Conservation (phyloP, 495 filamentous ascomycete species). For the Aspergillus carlsbadensis region DNA sequence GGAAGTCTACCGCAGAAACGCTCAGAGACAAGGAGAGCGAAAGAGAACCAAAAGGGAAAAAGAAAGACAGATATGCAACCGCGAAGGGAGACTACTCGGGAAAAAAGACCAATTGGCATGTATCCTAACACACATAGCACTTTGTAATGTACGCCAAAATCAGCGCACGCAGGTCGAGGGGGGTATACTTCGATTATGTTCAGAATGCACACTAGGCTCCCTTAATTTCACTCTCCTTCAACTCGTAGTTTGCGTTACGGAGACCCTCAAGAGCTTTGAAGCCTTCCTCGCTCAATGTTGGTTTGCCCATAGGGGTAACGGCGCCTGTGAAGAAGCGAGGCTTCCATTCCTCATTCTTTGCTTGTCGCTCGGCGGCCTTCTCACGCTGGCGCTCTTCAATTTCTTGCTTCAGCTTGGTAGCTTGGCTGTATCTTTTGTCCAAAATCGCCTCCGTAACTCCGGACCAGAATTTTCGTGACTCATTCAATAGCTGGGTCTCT, state of each 20-base stretch:
- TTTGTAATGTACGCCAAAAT: background rate
- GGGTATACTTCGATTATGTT: conserved; percentile 2
- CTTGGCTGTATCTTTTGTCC: conserved; percentile 76
- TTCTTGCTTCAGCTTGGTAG: conserved; percentile 84
- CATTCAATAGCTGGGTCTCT: conserved; percentile 78
- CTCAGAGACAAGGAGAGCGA: background rate
- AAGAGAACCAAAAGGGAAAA: background rate
- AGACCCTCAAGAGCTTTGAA: conserved; percentile 65
- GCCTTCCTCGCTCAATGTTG: conserved; percentile 77
- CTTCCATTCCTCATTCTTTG: conserved; percentile 65
- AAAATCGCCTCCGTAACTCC: conserved; percentile 85
- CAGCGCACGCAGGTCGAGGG: conserved; percentile 1
- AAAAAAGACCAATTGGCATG: conserved; percentile 3
- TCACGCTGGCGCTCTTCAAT: conserved; percentile 87
- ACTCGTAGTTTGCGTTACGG: conserved; percentile 57
- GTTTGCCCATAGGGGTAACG: conserved; percentile 71
- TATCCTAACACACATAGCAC: conserved; percentile 3
- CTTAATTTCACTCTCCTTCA: conserved; percentile 47
- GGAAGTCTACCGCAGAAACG: background rate
- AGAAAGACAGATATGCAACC: background rate
- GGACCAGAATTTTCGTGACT: conserved; percentile 86
- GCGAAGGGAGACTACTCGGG: conserved; percentile 3
- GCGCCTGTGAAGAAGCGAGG: conserved; percentile 87
- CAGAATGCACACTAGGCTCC: conserved; percentile 36
- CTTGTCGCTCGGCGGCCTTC: conserved; percentile 75